Evolutionary conservation across 2,329 filamentous ascomycete genomes (phyloP).

Genomic region (Purpureocillium lavendulum): DNA sequence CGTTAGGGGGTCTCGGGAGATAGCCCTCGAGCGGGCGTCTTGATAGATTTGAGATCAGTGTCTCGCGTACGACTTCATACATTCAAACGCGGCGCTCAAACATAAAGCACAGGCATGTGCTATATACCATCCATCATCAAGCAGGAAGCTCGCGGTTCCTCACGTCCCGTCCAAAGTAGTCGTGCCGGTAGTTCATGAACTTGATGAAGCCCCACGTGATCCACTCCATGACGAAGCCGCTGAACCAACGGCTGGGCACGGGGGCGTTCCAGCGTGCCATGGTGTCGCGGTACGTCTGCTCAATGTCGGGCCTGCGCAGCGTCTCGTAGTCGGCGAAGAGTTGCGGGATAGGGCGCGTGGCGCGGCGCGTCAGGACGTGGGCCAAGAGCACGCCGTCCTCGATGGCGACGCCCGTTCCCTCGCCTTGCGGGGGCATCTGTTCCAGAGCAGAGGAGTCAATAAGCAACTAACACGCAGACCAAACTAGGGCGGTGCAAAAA

Average conservation of each 20-base stretch:
- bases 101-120: too few species aligned
- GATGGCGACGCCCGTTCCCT: constrained; percentile 41
- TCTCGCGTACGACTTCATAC: too few species aligned
- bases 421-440: constrained; percentile 41
- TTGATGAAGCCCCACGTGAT: constrained; percentile 15
- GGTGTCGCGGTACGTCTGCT: constrained; percentile 34
- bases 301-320: constrained; percentile 32
- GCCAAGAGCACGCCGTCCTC: constrained; percentile 42
- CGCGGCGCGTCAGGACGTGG: constrained; percentile 12
- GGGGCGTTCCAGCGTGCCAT: constrained; percentile 12
- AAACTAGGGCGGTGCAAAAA: too few species aligned
- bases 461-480: neutral
- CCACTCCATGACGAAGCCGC: constrained; percentile 13
- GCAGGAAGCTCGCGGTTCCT: constrained; percentile 9
- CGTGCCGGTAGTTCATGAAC: constrained; percentile 8
- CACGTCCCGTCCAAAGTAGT: constrained; percentile 14
- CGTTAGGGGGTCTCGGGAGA: too few species aligned
- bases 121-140: too few species aligned
- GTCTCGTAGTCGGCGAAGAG: constrained; percentile 38
- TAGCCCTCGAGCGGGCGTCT: too few species aligned
- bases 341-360: constrained; percentile 24
- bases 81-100: too few species aligned
- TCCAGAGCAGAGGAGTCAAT: neutral
- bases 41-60: constrained; percentile 1
- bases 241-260: constrained; percentile 9